These are phyloP conservation scores for Aquilaria malaccensis DNA, from an alignment of 345 rosid species.

Conservation along the genomic window DNA sequence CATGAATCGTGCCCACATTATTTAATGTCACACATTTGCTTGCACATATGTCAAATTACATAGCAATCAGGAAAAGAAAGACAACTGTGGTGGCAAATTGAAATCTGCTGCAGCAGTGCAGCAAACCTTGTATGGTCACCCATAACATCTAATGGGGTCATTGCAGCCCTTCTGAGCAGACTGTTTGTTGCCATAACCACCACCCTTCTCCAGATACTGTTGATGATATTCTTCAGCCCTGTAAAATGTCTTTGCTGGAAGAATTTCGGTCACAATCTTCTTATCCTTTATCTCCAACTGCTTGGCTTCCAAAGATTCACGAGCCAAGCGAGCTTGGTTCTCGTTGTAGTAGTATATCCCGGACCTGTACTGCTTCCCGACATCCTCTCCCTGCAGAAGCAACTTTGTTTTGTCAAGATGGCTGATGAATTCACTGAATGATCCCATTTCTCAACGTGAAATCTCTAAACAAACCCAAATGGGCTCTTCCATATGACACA, in stretches of 20 bases:
- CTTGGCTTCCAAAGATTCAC: conserved; percentile 43
- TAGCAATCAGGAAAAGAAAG: too few relatives aligned
- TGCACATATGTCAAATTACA: not conserved
- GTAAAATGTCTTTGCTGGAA: conserved; percentile 70
- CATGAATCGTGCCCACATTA: not conserved
- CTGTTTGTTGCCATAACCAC: conserved; percentile 46
- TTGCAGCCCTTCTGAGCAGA: conserved; percentile 55
- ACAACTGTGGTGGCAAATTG: not conserved
- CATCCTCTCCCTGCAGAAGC: conserved; percentile 56
- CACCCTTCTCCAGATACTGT: conserved; percentile 78
- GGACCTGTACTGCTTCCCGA: conserved; percentile 78
- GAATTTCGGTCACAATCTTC: conserved; percentile 65
- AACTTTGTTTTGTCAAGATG: not conserved
- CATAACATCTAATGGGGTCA: conserved; percentile 79
- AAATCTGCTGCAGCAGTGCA: too few relatives aligned
- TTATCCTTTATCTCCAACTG: conserved; percentile 41
- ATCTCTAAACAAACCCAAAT: not conserved
- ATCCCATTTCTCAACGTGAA: not conserved
- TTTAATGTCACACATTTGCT: conserved; percentile 9
- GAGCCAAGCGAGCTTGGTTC: conserved; percentile 42
- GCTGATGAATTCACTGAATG: not conserved
- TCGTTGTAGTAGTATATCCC: conserved; percentile 77
- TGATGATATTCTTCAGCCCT: conserved; percentile 77
- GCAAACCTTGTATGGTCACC: conserved; percentile 19
- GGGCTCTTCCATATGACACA: not conserved